Evolutionary conservation across 2,329 filamentous ascomycete genomes (phyloP), one percentile per base, ranked within the genome.

Genomic region (Cladosporium sphaerospermum): DNA sequence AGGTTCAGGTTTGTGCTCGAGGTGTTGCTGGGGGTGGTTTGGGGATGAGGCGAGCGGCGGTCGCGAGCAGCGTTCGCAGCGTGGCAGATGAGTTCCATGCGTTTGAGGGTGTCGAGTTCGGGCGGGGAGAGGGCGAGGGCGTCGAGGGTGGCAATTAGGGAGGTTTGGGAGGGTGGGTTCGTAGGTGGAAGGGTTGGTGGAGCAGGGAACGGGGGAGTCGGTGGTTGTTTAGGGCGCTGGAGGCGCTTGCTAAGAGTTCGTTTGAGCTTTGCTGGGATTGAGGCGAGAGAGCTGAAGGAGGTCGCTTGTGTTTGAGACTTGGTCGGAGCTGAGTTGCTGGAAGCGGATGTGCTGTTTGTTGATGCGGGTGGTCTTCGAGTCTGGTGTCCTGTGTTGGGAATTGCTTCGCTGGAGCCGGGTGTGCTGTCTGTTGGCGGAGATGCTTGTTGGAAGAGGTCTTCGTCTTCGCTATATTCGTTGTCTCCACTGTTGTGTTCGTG

Each of bases 41-140:
- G 10, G 10, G 34, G n/a, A 8, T n/a, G 5, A 4, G 34, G 34
- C 5, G 34, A n/a, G 34, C 39, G 39, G 9, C 40, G 40, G 10
- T 19, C 16, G 13, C 16, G 40, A n/a, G 40, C 40, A 5, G 23
- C 46, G 7, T 19, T 41, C 2, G 46, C 47, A 3, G 37, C 23
- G n/a, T 34, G 28, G 9, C n/a, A 36, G 28, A 50, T 31, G 8
- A 9, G 16, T 31, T 50, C 37, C 47, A 50, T 50, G 9, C 47
- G 47, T 11, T 13, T 3, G 9, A 43, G 39, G 2, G 34, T 9
- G n/a, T 36, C 47, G 23, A 14, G 39, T 13, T 50, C 47, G 4
- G 39, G 16, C 8, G 32, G n/a, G n/a, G 47, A 50, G 28, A 50
- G 47, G 8, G 47, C 7, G 23, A 50, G 28, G 10, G 47, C 47